Evolutionary conservation across 495 filamentous ascomycete species (phyloP), one percentile per base, ranked within the genome.

Genomic region (Hypoxylon lenormandii): DNA sequence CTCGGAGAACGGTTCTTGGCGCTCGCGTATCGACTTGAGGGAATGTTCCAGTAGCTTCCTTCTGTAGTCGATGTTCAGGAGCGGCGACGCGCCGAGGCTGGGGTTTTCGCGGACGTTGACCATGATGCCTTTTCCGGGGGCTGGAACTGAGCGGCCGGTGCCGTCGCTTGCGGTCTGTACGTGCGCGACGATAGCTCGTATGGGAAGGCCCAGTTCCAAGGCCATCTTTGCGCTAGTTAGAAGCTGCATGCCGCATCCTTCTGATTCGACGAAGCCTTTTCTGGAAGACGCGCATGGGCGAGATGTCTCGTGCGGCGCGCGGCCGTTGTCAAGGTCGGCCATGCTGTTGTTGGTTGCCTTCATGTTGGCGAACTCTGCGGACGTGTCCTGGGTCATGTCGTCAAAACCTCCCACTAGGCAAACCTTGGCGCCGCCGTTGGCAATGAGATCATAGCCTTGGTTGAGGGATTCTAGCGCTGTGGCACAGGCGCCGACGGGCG

Each of bases 351-450:
- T 95, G 21, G 95, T 97, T 36, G 95, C 95, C 79, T 95, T 94
- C 95, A 98, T 97, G 81, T 98, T 97, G 82, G 94, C 95, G 75
- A 98, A 98, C 79, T 98, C 95, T 69, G 97, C 97, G 4, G 93
- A 97, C 40, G 93, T 95, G 81, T 97, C 95, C 80, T 97, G 94
- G 69, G 94, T 92, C 86, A 98, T 97, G 79, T 97, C 95, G 80
- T 98, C 95, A 76, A 97, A 97, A 53, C 95, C 95, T 84, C 95
- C 95, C 47, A 98, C 95, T 59, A 98, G 90, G 83, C 94, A 97
- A 67, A 98, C 85, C 57, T 92, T 90, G n/a, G 95, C 94, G 81
- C 95, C 97, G 72, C 95, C 95, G 77, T 97, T 93, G 50, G 95
- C 84, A 75, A 98, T 97, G 8, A 93, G 96, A 79, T 98, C 95